Evolutionary conservation across 2,329 filamentous ascomycete genomes (phyloP).

Genomic region (Aureobasidium lini): DNA sequence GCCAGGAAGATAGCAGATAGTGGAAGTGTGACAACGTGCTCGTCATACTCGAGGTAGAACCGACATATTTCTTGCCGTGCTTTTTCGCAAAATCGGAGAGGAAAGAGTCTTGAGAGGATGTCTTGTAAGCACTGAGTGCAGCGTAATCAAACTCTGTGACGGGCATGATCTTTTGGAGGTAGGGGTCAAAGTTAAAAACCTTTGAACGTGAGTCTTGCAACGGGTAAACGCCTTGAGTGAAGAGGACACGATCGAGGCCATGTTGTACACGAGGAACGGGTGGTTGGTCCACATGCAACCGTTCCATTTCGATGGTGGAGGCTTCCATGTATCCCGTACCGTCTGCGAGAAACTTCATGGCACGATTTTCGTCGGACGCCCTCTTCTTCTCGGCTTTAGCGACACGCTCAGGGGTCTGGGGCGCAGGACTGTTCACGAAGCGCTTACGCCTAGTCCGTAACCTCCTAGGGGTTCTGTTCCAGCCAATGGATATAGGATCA

Average conservation of each 20-base stretch:
- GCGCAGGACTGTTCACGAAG: background rate
- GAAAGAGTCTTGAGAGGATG: slow-evolving; percentile 74
- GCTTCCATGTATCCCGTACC: background rate
- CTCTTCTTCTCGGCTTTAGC: background rate
- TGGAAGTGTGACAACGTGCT: slow-evolving; percentile 83
- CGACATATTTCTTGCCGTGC: slow-evolving; percentile 71
- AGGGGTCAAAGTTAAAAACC: slow-evolving; percentile 96
- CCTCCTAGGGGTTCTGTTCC: background rate
- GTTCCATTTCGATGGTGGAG: background rate
- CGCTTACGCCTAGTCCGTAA: background rate
- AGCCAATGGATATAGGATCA: background rate
- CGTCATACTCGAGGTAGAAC: slow-evolving; percentile 97
- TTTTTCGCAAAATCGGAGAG: slow-evolving; percentile 62
- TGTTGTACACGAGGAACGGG: slow-evolving; percentile 60
- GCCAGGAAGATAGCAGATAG: slow-evolving; percentile 79
- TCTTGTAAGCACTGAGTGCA: slow-evolving; percentile 77
- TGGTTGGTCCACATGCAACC: slow-evolving; percentile 34
- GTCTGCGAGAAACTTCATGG: background rate
- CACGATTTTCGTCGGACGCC: background rate
- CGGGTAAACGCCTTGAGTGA: slow-evolving; percentile 88
- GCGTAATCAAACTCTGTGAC: slow-evolving; percentile 87
- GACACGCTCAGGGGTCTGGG: background rate
- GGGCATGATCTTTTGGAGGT: slow-evolving; percentile 88
- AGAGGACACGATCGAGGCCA: slow-evolving; percentile 80
- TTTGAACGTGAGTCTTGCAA: slow-evolving; percentile 80